Base-by-base conservation (phyloP, 257 asterid species). In the Craterostigma plantagineum region DNA sequence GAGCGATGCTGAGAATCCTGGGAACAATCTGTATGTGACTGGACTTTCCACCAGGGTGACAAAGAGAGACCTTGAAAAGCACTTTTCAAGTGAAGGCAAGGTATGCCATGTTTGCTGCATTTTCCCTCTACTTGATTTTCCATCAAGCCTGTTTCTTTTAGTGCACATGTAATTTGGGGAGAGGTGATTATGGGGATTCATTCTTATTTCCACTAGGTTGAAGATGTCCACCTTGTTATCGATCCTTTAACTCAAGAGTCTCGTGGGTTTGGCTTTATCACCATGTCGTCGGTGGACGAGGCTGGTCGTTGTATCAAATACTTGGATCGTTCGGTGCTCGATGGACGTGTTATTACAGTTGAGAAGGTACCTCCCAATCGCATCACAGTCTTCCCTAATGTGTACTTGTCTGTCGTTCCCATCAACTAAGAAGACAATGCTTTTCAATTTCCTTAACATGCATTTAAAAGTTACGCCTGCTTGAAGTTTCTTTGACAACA, bases 241-340 rank as follows among this genome's bases (percentile, higher is more conserved):
- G 97, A 86, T 52, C 94, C 93, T 4, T 46, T 76, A 84, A 75
- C 94, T 4, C 64, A 78, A 38, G 90, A 86, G 56, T 75, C 94
- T 33, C 84, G 94, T 18, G 97, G 97, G 48, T 86, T 86, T 63
- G 87, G 93, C 54, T 86, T 86, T 41, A 91, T 86, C 52, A 69
- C 93, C 0, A 78, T 86, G 97, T 67, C 94, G 0, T 46, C 56
- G 12, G 53, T 81, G 53, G 34, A 65, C 40, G 94, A 76, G 42
- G 97, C 94, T 11, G 68, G 78, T 0, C 60, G 80, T 35, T 86
- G 97, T 69, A 60, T 86, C 52, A 78, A 78, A 71, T 63, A 81
- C 60, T 66, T 86, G 75, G 77, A 81, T 49, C 72, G 72, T 35
- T 73, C 97, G 13, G 80, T 81, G 35, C 94, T 86, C 48, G 82